Evolutionary conservation across 1,284 basidiomycete genomes (phyloP), one percentile per base, ranked within the genome.

Genomic region (Moniliophthora roreri): DNA sequence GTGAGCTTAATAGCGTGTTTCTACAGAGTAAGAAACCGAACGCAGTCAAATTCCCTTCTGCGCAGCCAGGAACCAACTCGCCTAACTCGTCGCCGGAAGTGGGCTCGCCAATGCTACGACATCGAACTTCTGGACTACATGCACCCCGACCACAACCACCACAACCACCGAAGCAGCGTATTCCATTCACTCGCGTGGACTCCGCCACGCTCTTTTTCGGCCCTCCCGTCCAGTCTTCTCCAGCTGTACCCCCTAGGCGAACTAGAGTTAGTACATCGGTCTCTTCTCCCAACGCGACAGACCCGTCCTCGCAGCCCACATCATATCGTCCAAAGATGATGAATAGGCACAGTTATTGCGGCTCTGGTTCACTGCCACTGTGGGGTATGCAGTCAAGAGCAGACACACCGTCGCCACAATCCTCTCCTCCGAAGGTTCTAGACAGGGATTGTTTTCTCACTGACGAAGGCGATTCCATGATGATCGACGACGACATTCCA

Each of bases 131-230:
- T 15, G 73, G 70, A 15, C 56, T 63, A 36, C 67, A 66, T 20
- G 57, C 63, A 47, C 56, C 64, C 59, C 59, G 58, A 57, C 63
- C 51, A 32, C 65, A 54, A 40, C 56, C 62, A 37, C 61, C 58
- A 23, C 58, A 57, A 38, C 35, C 13, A 24, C 32, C 26, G 62
- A 60, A 58, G 36, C 54, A 54, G 37, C 62, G 64, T n/a, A 48
- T 45, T 23, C 56, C 67, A 2, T 58, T 70, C 50, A 64, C 65
- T 23, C 71, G 78, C 16, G 65, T 76, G 0, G 60, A 74, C 46
- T 84, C 85, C 1, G 86, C 84, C 3, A 85, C 87, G 0, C 66
- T 87, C 5, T 90, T 91, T 66, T 90, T 90, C 60, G 86, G 87
- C 1, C 86, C 87, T 5, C 61, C 80, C 26, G 86, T 89, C 53